Conservation (phyloP, 495 filamentous ascomycete genomes). For the Daldinia loculata region DNA sequence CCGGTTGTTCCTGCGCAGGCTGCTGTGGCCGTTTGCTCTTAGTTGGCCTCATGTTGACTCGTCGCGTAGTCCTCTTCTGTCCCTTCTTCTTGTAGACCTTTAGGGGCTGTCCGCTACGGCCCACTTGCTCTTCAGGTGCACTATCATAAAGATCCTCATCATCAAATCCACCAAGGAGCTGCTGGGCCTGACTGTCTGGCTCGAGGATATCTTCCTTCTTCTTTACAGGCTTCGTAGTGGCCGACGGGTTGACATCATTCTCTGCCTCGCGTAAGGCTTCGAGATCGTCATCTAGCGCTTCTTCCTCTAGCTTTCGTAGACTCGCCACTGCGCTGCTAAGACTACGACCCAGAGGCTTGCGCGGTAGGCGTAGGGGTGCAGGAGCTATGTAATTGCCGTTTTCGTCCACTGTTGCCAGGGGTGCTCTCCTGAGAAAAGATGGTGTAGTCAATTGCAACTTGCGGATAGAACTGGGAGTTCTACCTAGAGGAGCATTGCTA, state of each 20-base stretch:
- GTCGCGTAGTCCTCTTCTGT: conserved; percentile 83
- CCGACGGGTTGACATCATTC: conserved; percentile 51
- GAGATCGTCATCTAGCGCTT: conserved; percentile 77
- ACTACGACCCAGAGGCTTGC: conserved; percentile 72
- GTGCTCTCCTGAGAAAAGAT: conserved; percentile 72
- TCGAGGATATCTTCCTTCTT: conserved; percentile 56
- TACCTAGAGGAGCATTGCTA: conserved; percentile 42
- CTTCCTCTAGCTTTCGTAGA: conserved; percentile 81
- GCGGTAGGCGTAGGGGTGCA: conserved; percentile 64
- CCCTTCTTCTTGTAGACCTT: conserved; percentile 90
- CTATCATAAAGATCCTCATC: conserved; percentile 61
- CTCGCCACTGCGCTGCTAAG: conserved; percentile 82
- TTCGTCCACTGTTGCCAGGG: conserved; percentile 56
- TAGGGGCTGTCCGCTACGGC: conserved; percentile 58
- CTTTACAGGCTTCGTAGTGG: conserved; percentile 31
- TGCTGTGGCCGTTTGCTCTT: conserved; percentile 51
- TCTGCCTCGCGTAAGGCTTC: conserved; percentile 87
- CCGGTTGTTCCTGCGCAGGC: conserved; percentile 41
- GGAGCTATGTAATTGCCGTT: conserved; percentile 55
- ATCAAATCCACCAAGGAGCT: conserved; percentile 69
- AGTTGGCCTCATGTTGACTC: conserved; percentile 73
- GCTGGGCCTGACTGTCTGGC: conserved; percentile 67
- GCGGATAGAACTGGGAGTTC: conserved; percentile 59
- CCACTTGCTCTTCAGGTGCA: conserved; percentile 54
- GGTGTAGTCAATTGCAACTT: conserved; percentile 71